Evolutionary conservation across 1,284 basidiomycete genomes (phyloP), one percentile per base, ranked within the genome.

Genomic region (Ustilago xerochloae): DNA sequence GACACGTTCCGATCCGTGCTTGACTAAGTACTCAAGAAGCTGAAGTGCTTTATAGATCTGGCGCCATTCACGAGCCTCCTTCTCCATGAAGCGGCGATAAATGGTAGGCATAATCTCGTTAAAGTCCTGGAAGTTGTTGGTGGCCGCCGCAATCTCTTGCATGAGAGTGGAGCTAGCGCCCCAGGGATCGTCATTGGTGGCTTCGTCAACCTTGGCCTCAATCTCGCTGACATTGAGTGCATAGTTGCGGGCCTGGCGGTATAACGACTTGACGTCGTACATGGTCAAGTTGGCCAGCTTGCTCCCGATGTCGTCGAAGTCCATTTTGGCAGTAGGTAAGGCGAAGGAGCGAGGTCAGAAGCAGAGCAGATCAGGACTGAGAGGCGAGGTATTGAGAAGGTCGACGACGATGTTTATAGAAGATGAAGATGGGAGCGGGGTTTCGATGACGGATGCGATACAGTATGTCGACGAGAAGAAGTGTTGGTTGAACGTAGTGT

Each of bases 51-150:
- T 99, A 89, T 99, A 99, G 72, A 99, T 99, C 86, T 99, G 95
- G 39, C 96, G 88, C 96, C 96, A 99, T 84, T 99, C 94, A 29
- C 92, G 88, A 0, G 97, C 97, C 85, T 99, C 97, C 87, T 97
- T 98, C 86, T 95, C 93, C 59, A 86, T 86, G 67, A 86, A 86
- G 26, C 93, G 90, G 4, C 91, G 89, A 85, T 97, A 99, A 80
- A 98, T 97, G 81, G 91, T 91, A 2, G 97, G 96, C 94, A 99
- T 98, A 83, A 99, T 94, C 87, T 99, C 97, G 86, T 99, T 99
- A 87, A 99, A 99, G 78, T 96, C 90, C 87, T 96, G 93, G 87
- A 94, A 97, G 84, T 93, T 95, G 86, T 94, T 92, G 7, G 94
- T 96, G 78, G 92, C 93, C 88, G 92, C 91, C 6, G 96, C 94